Evolutionary conservation across 176 grass and related monocot species (phyloP).

Genomic region (Leersia perrieri): DNA sequence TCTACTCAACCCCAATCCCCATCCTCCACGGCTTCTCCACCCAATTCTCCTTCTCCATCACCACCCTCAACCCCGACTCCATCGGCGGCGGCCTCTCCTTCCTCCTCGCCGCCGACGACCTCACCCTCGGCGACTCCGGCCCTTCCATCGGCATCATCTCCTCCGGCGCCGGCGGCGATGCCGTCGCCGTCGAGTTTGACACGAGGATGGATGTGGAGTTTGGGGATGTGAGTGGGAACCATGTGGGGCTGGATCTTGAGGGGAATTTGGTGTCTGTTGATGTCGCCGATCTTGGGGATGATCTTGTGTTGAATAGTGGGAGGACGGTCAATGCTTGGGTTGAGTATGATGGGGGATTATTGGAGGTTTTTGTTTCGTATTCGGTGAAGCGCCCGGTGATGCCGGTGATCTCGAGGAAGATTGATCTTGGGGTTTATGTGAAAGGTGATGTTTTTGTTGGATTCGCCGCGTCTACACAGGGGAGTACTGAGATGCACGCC

Average conservation of each 20-base stretch:
- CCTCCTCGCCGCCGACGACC: constrained; percentile 50
- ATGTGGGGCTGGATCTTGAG: constrained; percentile 77
- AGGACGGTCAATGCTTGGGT: constrained; percentile 76
- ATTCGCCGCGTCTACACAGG: constrained; percentile 84
- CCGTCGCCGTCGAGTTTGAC: constrained; percentile 91
- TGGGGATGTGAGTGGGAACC: constrained; percentile 74
- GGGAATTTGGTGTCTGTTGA: constrained; percentile 65
- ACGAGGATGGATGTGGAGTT: constrained; percentile 82
- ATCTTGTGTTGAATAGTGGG: constrained; percentile 63
- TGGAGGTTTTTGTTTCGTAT: constrained; percentile 79
- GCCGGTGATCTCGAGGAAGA: constrained; percentile 46
- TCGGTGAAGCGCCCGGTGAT: constrained; percentile 32
- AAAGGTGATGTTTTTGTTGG: constrained; percentile 61
- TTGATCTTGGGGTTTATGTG: constrained; percentile 46
- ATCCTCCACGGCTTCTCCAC: constrained; percentile 69
- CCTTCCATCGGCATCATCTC: constrained; percentile 67
- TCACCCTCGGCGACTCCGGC: constrained; percentile 54
- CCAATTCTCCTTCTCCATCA: constrained; percentile 77
- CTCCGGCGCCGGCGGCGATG: no score
- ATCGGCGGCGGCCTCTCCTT: constrained; percentile 86
- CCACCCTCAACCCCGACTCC: constrained; percentile 64
- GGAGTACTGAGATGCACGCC: constrained; percentile 89
- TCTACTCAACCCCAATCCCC: constrained; percentile 53
- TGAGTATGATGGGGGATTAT: constrained; percentile 40
- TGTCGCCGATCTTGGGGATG: constrained; percentile 41